phyloP scores from a whole-genome alignment of 208 protist species.

The Porcisia deanei region DNA sequence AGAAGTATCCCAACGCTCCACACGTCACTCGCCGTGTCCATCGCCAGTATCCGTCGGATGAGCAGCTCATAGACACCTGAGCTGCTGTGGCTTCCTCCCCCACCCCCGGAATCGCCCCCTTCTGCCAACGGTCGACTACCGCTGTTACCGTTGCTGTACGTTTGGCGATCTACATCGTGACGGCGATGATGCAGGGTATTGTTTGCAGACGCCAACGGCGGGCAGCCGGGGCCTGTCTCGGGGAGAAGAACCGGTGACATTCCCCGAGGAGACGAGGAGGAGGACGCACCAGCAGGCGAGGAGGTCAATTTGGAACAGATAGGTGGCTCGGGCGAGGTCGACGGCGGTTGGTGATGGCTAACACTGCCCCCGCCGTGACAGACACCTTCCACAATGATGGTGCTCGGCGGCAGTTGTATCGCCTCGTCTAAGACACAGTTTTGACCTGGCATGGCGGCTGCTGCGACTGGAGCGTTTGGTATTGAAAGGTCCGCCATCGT shows the following conservation, averaged over 20 bases:
- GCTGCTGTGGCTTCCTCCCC: conserved; percentile 5
- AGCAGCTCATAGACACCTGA: conserved; percentile 31
- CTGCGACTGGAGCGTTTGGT: neutral
- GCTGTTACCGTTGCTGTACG: conserved; percentile 3
- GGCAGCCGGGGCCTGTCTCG: neutral
- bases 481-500: neutral
- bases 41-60: conserved; percentile 25
- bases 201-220: neutral
- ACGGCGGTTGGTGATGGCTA: neutral
- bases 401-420: neutral
- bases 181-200: neutral
- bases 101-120: neutral
- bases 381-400: neutral
- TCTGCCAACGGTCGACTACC: neutral
- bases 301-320: neutral
- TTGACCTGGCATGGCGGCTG: neutral
- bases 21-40: conserved; percentile 31
- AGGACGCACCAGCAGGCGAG: neutral
- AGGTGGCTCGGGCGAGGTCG: neutral
- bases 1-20: conserved; percentile 38
- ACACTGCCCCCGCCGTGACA: neutral
- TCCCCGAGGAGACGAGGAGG: neutral
- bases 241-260: neutral
- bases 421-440: neutral
- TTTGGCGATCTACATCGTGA: neutral